Evolutionary conservation across 1,284 basidiomycete genomes (phyloP), one percentile per base, ranked within the genome.

Genomic region (Microbotryum lychnidis-dioicae): DNA sequence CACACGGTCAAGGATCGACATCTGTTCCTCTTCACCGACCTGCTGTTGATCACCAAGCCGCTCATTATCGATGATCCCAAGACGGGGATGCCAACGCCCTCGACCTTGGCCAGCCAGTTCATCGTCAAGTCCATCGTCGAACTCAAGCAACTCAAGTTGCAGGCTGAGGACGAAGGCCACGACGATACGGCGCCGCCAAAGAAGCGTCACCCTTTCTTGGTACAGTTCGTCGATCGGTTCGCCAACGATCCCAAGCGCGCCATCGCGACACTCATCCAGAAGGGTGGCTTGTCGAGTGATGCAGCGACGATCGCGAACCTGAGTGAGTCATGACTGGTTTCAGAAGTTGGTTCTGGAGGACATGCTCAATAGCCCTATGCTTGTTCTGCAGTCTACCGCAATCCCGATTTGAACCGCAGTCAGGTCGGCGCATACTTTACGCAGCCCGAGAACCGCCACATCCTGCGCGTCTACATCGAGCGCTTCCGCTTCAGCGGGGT

Each of bases 1-100:
- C 89, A 92, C 71, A 93, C 89, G 1, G 88, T 96, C 76, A 97
- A 98, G 75, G 92, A 97, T 73, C 86, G 94, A 10, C 93, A 91
- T 78, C 80, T 98, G 16, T 93, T 97, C 77, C 80, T 98, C 25
- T 98, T 98, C 80, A 89, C 80, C 73, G 96, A 99, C 74, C 81
- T 97, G 53, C 81, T 98, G 50, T 83, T 98, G 73, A 84, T 98
- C 64, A 78, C 80, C 44, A 82, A 82, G 70, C 80, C 81, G 0
- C 58, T 80, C 50, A 73, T 77, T 48, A 69, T 57, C 16, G 62
- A 66, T 16, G 56, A 66, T 31, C 56, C 62, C 4, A 23, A 55
- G n/a, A 86, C 66, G 79, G 83, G 67, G 31, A 69, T 67, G 25
- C 69, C 64, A 8, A 56, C 64, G 63, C 84, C 83, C 65, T 82